Evolutionary conservation across 2,329 filamentous ascomycete species (phyloP).

Genomic region (Incumbomyces lentus): DNA sequence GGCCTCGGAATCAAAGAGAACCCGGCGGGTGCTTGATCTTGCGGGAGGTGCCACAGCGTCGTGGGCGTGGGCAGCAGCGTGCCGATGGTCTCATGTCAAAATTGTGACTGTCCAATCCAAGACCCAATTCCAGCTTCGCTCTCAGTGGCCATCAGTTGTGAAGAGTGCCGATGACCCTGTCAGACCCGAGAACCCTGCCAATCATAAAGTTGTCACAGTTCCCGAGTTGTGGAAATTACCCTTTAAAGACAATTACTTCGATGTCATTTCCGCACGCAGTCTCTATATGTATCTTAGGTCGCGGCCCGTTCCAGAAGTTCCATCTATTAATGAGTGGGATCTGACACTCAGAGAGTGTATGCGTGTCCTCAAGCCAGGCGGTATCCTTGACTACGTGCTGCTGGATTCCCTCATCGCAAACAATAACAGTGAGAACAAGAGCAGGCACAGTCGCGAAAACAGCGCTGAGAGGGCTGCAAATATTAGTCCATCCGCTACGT

Average conservation of each 20-base stretch:
- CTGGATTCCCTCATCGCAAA: conserved; percentile 68
- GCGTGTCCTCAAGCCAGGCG: conserved; percentile 84
- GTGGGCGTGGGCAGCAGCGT: conserved; percentile 91
- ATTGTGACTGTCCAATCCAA: conserved; percentile 81
- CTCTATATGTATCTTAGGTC: conserved; percentile 74
- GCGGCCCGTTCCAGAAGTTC: conserved; percentile 50
- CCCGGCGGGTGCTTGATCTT: conserved; percentile 64
- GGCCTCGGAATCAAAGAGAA: conserved; percentile 16
- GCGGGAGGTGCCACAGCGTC: conserved; percentile 76
- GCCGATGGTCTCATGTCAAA: conserved; percentile 73
- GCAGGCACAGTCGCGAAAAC: conserved; percentile 27
- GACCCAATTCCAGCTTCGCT: conserved; percentile 60
- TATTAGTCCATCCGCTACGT: conserved; percentile 71
- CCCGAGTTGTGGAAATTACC: conserved; percentile 69
- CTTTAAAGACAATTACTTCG: conserved; percentile 77
- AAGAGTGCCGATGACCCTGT: not conserved
- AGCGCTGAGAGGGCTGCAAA: conserved; percentile 65
- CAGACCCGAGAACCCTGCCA: conserved; percentile 67
- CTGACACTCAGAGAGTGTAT: conserved; percentile 74
- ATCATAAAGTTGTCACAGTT: conserved; percentile 76
- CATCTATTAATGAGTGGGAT: conserved; percentile 72
- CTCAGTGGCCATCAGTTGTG: conserved; percentile 4
- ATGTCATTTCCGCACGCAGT: conserved; percentile 80
- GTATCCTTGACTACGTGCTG: conserved; percentile 81
- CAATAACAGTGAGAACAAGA: conserved; percentile 1